These are phyloP conservation scores for Vigna radiata DNA, from an alignment of 306 rosid genomes.

Conservation along the genomic window DNA sequence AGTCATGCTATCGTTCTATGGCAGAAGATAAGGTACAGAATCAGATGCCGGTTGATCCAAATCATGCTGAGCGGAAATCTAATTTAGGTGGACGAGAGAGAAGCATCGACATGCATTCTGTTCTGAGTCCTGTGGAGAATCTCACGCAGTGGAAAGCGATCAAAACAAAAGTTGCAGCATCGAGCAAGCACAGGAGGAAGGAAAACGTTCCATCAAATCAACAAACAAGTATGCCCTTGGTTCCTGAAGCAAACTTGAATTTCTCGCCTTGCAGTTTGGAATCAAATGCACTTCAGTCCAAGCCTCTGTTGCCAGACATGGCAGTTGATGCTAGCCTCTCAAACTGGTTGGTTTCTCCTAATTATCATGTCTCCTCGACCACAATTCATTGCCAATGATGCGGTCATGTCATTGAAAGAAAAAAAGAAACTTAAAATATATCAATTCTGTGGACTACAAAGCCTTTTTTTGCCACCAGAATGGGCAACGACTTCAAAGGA, in stretches of 20 bases:
- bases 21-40: conserved; percentile 39
- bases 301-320: conserved; percentile 65
- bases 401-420: conserved; percentile 20
- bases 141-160: conserved; percentile 88
- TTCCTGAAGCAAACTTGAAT: conserved; percentile 44
- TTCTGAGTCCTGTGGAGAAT: conserved; percentile 81
- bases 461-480: conserved; percentile 10
- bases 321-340: conserved; percentile 83
- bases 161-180: conserved; percentile 63
- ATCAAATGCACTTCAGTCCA: conserved; percentile 52
- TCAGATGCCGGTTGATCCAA: conserved; percentile 25
- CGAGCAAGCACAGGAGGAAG: conserved; percentile 64
- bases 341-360: conserved; percentile 71
- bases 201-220: conserved; percentile 57
- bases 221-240: conserved; percentile 37
- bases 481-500: conserved; percentile 32
- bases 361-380: conserved; percentile 40
- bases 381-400: conserved; percentile 56
- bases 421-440: conserved; percentile 28
- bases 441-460: conserved; percentile 18
- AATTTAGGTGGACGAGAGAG: conserved; percentile 44
- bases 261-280: conserved; percentile 43
- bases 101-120: conserved; percentile 57
- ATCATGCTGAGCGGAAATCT: conserved; percentile 59
- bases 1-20: conserved; percentile 24